These are phyloP conservation scores for Solanum appendiculatum DNA, from an alignment of 257 asterid species.

Conservation along the genomic window DNA sequence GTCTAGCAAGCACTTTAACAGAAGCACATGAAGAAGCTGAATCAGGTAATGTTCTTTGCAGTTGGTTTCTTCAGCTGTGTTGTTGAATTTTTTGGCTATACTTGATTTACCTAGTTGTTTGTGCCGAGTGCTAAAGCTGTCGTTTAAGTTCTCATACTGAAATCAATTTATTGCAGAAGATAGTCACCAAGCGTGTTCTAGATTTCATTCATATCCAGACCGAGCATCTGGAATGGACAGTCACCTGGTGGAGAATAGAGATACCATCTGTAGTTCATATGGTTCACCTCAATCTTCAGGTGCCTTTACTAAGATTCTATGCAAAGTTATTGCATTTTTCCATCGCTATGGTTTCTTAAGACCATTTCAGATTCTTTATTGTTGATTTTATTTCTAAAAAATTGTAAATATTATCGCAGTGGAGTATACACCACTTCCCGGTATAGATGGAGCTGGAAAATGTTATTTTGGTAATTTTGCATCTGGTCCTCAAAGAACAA, in stretches of 20 bases:
- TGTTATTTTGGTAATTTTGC: conserved; percentile 24
- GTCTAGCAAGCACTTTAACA: conserved; percentile 83
- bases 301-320: conserved; percentile 15
- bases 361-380: not conserved
- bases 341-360: not conserved
- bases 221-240: conserved; percentile 35
- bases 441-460: conserved; percentile 18
- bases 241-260: conserved; percentile 9
- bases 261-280: conserved; percentile 42
- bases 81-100: not conserved
- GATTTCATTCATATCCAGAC: conserved; percentile 45
- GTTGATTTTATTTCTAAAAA: not conserved
- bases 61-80: not conserved
- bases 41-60: conserved; percentile 42
- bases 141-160: conserved; percentile 5
- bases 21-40: conserved; percentile 83
- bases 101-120: not conserved
- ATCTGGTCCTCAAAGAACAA: conserved; percentile 27
- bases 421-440: conserved; percentile 30
- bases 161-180: conserved; percentile 40
- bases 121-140: not conserved
- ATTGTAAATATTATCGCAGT: conserved; percentile 9
- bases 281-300: conserved; percentile 42
- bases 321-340: conserved; percentile 3
- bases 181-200: conserved; percentile 52